Percentiles rank a stretch among this genome's conserved stretches.
These are phyloP conservation scores for Trypanosoma platydactyli DNA, from an alignment of 208 protist species.

Conservation along the genomic window DNA sequence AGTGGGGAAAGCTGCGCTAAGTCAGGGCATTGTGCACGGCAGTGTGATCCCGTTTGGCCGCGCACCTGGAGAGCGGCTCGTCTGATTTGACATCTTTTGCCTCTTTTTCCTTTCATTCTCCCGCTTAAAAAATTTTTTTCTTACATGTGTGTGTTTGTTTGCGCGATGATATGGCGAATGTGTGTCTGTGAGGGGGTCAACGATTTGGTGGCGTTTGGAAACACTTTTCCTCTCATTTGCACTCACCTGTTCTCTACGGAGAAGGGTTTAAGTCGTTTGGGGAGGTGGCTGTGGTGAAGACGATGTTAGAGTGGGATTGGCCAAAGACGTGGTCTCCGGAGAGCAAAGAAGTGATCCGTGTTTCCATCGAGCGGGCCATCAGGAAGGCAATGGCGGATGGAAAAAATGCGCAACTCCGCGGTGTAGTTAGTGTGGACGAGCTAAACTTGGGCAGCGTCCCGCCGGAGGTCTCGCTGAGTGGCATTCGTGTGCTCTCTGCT, in stretches of 20 bases:
- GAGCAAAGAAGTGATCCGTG: slow-evolving; percentile 64
- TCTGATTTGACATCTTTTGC: slow-evolving; percentile 31
- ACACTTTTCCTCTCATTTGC: not conserved
- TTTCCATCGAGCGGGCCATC: slow-evolving; percentile 66
- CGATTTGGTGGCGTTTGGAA: not conserved
- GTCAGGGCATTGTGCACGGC: slow-evolving; percentile 80
- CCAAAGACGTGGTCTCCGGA: slow-evolving; percentile 68
- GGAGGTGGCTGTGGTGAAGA: not conserved
- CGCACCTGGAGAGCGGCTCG: slow-evolving; percentile 57
- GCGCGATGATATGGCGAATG: not conserved
- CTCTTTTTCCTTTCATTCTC: slow-evolving; percentile 7
- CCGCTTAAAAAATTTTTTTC: not conserved
- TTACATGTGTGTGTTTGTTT: not conserved
- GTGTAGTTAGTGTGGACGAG: slow-evolving; percentile 70
- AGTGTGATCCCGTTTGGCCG: slow-evolving; percentile 81
- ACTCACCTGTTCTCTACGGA: not conserved
- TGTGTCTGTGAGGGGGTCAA: not conserved
- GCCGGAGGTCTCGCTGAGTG: slow-evolving; percentile 73
- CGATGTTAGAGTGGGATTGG: slow-evolving; percentile 88
- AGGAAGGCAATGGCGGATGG: slow-evolving; percentile 67
- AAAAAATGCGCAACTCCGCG: slow-evolving; percentile 73
- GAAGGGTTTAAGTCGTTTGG: not conserved
- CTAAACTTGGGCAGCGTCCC: slow-evolving; percentile 65
- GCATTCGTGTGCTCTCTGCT: slow-evolving; percentile 69
- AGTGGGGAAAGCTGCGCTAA: slow-evolving; percentile 22